Evolutionary conservation across 1,284 basidiomycete species (phyloP).

Genomic region (Neolentinus lepideus): DNA sequence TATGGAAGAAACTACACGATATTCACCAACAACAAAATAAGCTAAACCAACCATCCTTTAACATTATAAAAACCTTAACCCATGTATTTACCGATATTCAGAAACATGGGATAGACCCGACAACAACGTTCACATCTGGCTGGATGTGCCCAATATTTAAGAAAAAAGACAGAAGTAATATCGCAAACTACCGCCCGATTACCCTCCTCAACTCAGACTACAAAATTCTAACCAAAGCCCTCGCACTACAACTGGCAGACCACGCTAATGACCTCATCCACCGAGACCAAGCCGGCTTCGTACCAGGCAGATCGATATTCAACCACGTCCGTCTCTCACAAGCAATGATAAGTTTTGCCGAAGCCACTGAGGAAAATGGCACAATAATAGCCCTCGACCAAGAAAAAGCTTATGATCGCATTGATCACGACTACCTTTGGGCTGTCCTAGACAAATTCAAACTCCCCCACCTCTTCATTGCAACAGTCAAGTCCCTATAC

Average conservation of each 20-base stretch:
- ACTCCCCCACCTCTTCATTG: slow-evolving; percentile 15
- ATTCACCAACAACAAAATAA: background rate
- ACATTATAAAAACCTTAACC: slow-evolving; percentile 10
- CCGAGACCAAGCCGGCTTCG: slow-evolving; percentile 21
- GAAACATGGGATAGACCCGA: slow-evolving; percentile 5
- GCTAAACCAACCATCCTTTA: background rate
- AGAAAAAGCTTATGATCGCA: slow-evolving; percentile 26
- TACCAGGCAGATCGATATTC: slow-evolving; percentile 15
- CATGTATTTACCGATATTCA: slow-evolving; percentile 12
- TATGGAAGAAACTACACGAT: slow-evolving; percentile 7
- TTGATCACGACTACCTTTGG: slow-evolving; percentile 23
- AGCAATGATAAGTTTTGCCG: slow-evolving; percentile 17
- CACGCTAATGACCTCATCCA: slow-evolving; percentile 14
- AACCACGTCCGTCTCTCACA: slow-evolving; percentile 16
- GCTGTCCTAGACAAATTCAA: slow-evolving; percentile 10
- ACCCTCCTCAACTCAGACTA: slow-evolving; percentile 26
- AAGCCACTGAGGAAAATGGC: slow-evolving; percentile 16
- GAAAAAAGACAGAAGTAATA: slow-evolving; percentile 19
- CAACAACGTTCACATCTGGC: slow-evolving; percentile 18
- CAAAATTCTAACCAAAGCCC: slow-evolving; percentile 17
- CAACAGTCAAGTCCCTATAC: slow-evolving; percentile 16
- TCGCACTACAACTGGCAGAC: slow-evolving; percentile 12
- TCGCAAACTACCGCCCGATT: slow-evolving; percentile 26
- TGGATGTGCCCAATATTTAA: slow-evolving; percentile 29
- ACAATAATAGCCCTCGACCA: slow-evolving; percentile 22